Evolutionary conservation across 106 monocot genomes (phyloP).

Genomic region (Vanilla planifolia): DNA sequence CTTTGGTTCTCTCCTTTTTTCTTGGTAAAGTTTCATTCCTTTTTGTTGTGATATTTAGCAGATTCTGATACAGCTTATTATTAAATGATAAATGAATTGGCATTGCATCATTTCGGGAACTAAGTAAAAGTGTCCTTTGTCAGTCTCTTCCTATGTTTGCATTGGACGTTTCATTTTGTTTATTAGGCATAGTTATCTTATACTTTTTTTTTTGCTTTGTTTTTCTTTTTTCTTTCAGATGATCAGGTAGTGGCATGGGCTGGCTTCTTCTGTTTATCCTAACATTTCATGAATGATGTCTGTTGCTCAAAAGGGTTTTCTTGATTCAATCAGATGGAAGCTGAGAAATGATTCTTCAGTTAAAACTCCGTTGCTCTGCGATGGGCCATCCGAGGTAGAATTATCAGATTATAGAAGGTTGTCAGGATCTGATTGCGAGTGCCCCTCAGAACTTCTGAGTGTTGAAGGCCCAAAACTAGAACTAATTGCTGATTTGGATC

Average conservation of each 20-base stretch:
- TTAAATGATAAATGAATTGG: not conserved
- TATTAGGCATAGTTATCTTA: not conserved
- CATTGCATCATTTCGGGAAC: not conserved
- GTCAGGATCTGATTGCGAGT: constrained; percentile 53
- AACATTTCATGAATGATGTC: constrained; percentile 59
- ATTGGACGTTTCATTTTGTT: not conserved
- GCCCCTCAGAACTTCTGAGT: constrained; percentile 77
- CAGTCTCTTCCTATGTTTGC: not conserved
- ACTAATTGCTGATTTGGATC: constrained; percentile 84
- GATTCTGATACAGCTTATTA: too few species aligned
- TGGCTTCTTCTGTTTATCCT: constrained; percentile 19
- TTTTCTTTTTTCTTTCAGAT: constrained; percentile 21
- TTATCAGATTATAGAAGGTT: constrained; percentile 76
- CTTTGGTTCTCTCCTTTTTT: too few species aligned
- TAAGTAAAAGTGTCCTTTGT: too few species aligned
- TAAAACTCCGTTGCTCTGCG: constrained; percentile 43
- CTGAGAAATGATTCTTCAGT: constrained; percentile 46
- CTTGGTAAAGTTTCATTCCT: too few species aligned
- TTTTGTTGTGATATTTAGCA: too few species aligned
- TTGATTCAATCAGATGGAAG: constrained; percentile 38
- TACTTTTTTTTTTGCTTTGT: not conserved
- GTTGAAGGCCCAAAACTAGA: constrained; percentile 59
- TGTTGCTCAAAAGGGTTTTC: constrained; percentile 32
- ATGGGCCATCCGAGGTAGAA: constrained; percentile 63
- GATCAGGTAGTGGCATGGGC: constrained; percentile 49